A percentile compares a stretch with the other conserved stretches of the same genome.
Evolutionary conservation across 371 early-diverging fungal genomes (phyloP).

Genomic region (Chytridium lagenaria): DNA sequence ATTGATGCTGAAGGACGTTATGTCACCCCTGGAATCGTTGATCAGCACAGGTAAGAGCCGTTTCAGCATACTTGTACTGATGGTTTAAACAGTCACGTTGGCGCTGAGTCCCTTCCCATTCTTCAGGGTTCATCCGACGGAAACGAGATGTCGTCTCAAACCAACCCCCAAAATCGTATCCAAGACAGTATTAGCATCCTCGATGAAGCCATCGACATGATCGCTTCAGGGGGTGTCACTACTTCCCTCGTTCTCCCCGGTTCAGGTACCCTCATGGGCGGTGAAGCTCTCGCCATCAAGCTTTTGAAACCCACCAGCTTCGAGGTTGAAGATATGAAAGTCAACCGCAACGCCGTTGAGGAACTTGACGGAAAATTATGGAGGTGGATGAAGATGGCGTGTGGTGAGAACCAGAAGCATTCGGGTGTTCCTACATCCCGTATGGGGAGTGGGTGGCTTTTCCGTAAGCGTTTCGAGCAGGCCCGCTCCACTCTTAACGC

Average conservation of each 20-base stretch:
- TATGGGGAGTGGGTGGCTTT: constrained; percentile 74
- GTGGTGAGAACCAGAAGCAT: constrained; percentile 79
- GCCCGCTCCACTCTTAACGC: constrained; percentile 58
- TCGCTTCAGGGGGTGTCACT: constrained; percentile 81
- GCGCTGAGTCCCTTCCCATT: no score
- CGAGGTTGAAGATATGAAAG: constrained; percentile 70
- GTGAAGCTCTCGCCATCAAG: constrained; percentile 78
- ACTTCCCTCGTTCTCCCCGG: constrained; percentile 80
- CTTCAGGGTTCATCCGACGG: no score
- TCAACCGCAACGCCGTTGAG: constrained; percentile 57
- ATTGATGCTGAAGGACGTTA: no score
- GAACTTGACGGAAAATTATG: constrained; percentile 58
- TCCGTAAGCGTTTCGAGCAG: constrained; percentile 66
- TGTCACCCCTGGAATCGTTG: no score
- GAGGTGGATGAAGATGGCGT: constrained; percentile 89
- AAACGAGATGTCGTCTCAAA: constrained; percentile 74
- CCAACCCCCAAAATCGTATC: constrained; percentile 56
- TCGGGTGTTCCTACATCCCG: constrained; percentile 62
- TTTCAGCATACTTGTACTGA: no score
- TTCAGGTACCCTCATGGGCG: constrained; percentile 80
- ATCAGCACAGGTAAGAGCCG: no score
- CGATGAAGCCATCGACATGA: constrained; percentile 70
- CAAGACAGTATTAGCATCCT: constrained; percentile 47
- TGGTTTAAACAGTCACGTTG: no score
- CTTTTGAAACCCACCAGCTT: constrained; percentile 39